Evolutionary conservation across 108 stramenopile genomes (phyloP), one percentile per base, ranked within the genome.

Genomic region (Cylindrotheca closterium): DNA sequence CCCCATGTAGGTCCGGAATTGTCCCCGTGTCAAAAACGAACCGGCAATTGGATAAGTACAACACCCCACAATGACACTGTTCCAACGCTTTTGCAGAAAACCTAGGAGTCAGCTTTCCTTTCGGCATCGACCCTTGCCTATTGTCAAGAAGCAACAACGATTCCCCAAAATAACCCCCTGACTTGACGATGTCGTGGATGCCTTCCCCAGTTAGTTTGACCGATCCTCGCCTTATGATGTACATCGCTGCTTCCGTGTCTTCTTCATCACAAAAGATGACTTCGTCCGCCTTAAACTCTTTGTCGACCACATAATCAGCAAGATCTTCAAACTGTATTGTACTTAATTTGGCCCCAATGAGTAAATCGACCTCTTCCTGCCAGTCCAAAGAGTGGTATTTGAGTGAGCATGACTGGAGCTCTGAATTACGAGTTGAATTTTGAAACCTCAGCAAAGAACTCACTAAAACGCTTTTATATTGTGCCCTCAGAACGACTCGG

Each of bases 191-290:
- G 7, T 34, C 47, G 21, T 69, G 61, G 8, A 45, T 52, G 19
- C 60, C 24, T 29, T 67, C 47, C 27, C 78, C 74, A 18, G 74
- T 69, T 18, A 92, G 62, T 45, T 77, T 54, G 30, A 92, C 74
- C 27, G 60, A 60, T 30, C 90, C 90, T 3, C 70, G 74, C 21
- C 85, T 72, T 4, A 92, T 51, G 15, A 92, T 54, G 49, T 85
- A 87, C 33, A 92, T 56, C 1, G 87, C 55, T 0, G 85, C 81
- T 22, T 64, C 58, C 22, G 75, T 74, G 0, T 24, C 21, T 22
- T 85, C 75, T 19, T 90, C 92, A 65, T 94, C 75, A 2, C 66
- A 59, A 68, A 97, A 81, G 51, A 98, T 89, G 24, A 61, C 63
- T 29, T 82, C 78, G 3, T 87, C 92, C 32, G 78, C 71, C 58